Evolutionary conservation across 805 yeast species (phyloP), one percentile per base, ranked within the genome.

Genomic region (Metschnikowia borealis): DNA sequence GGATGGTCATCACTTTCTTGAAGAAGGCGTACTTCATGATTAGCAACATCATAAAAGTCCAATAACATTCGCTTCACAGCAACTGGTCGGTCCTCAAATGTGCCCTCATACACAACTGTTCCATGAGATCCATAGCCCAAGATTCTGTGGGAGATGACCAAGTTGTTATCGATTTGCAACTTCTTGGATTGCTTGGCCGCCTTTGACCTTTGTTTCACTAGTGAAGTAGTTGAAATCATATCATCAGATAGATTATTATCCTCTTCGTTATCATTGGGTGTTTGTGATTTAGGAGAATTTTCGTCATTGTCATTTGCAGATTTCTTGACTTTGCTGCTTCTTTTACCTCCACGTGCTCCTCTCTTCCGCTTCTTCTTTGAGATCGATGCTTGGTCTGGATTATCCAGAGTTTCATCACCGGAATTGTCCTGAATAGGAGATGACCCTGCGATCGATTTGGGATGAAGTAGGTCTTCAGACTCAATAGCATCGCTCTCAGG

Each of bases 1-100:
- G 97, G 94, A 67, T 92, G 98, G 64, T 90, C 96, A 60, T 94
- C 99, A 69, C 96, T 88, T 64, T 92, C 97, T 52, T 92, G 96
- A 33, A 92, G 69, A 13, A 92, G 67, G 23, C 84, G 79, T 11
- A 94, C 95, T 62, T 92, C 99, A 58, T 89, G 96, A 7, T 89
- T 84, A 1, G 98, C 98, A 50, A 92, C 82, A 61, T 94, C 97
- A 66, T 87, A 92, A 62, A 91, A 94, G 63, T 91, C 97, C 35
- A 91, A 76, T 47, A 94, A 72, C 96, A 94, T 88, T 60, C 98
- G 73, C 65, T 94, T 94, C 6, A 94, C 95, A 0, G 99, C 99
- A 5, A 94, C 99, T 1, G 96, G 96, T 50, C 99, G 77, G 57
- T 83, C 85, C 62, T 92, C 97, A 69, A 91, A 94, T 4, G 81